These are phyloP conservation scores for Elsinoe australis DNA, from an alignment of 2,329 filamentous ascomycete species.

Conservation along the genomic window DNA sequence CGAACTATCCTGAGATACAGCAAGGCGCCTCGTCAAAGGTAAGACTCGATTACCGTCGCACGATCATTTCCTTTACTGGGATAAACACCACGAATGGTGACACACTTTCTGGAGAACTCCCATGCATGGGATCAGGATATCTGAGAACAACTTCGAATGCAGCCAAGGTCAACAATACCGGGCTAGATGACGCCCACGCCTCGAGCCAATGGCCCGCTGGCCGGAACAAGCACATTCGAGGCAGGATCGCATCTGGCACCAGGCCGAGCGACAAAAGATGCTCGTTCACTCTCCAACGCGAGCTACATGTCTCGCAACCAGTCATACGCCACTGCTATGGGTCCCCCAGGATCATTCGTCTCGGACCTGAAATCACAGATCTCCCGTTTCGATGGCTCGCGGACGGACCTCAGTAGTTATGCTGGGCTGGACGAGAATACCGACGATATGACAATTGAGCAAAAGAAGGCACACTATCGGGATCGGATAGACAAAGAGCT, in stretches of 20 bases:
- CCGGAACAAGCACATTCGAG: conserved; percentile 20
- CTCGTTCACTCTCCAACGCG: conserved; percentile 49
- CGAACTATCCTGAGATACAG: background rate
- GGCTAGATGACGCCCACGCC: conserved; percentile 36
- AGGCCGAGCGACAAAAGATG: conserved; percentile 41
- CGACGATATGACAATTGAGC: conserved; percentile 51
- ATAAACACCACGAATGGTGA: conserved; percentile 2
- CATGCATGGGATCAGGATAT: background rate
- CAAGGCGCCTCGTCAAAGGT: background rate
- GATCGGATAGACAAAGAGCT: conserved; percentile 89
- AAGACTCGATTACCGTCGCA: background rate
- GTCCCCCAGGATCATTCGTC: conserved; percentile 77
- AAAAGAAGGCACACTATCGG: conserved; percentile 65
- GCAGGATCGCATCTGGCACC: conserved; percentile 39
- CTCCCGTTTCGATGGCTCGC: conserved; percentile 54
- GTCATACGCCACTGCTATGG: conserved; percentile 59
- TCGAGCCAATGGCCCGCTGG: conserved; percentile 27
- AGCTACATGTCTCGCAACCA: conserved; percentile 54
- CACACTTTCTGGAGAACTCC: background rate
- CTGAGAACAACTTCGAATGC: conserved; percentile 3
- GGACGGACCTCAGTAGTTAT: conserved; percentile 51
- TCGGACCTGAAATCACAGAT: conserved; percentile 71
- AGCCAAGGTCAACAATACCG: conserved; percentile 24
- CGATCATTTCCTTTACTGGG: background rate
- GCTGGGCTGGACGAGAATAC: conserved; percentile 54